A percentile compares a stretch with the other conserved stretches of the same genome.
Evolutionary conservation across 768 basidiomycete species (phyloP).

Genomic region (Bullera alba): DNA sequence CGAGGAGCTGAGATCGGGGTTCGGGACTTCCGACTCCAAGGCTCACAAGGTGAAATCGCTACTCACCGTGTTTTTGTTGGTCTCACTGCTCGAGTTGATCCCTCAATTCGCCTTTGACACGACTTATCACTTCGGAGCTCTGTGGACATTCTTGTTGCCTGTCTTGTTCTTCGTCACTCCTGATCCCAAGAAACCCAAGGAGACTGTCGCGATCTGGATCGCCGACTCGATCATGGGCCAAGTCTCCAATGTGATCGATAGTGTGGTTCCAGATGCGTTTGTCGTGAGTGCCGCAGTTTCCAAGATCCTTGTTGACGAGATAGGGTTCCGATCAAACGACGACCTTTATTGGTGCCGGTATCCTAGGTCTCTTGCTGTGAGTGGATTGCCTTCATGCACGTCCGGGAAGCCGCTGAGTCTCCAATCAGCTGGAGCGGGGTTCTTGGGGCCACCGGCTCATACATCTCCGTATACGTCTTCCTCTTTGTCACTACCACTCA

Average conservation of each 20-base stretch:
- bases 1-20: slow-evolving; percentile 16
- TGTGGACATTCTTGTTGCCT: slow-evolving; percentile 36
- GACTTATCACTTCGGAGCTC: slow-evolving; percentile 30
- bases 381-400: background rate
- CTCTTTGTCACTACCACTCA: slow-evolving; percentile 25
- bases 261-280: slow-evolving; percentile 14
- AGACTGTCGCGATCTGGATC: slow-evolving; percentile 24
- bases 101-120: slow-evolving; percentile 31
- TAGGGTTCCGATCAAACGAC: slow-evolving; percentile 4
- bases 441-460: slow-evolving; percentile 22
- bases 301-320: background rate
- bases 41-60: slow-evolving; percentile 22
- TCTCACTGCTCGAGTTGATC: slow-evolving; percentile 21
- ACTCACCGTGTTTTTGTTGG: slow-evolving; percentile 16
- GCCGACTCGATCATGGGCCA: slow-evolving; percentile 25
- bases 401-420: background rate
- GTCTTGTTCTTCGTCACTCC: slow-evolving; percentile 28
- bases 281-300: slow-evolving; percentile 12
- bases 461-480: slow-evolving; percentile 22
- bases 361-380: slow-evolving; percentile 7
- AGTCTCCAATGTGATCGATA: slow-evolving; percentile 12
- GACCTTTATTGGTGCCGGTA: background rate
- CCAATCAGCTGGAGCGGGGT: slow-evolving; percentile 26
- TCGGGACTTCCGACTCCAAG: slow-evolving; percentile 5
- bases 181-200: slow-evolving; percentile 11